A percentile compares a stretch with the other conserved stretches of the same genome.
Conservation (phyloP, 306 rosid genomes). For the Rosa persica region DNA sequence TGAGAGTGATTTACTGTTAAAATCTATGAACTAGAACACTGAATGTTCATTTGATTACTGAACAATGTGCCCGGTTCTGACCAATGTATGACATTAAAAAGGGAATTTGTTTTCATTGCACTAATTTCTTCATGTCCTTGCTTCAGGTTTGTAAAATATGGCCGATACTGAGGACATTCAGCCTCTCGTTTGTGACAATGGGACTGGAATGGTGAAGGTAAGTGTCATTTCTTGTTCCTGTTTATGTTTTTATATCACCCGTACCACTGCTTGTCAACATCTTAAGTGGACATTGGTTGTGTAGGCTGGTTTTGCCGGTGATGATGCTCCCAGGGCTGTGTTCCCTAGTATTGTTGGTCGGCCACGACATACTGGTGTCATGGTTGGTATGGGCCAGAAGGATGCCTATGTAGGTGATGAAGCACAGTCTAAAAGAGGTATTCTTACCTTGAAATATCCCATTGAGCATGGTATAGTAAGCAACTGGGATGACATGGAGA, state of each 20-base stretch:
- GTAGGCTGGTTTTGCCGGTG: conserved; percentile 97
- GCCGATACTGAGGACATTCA: conserved; percentile 95
- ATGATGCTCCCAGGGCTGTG: conserved; percentile 98
- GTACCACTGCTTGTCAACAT: not conserved
- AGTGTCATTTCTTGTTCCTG: not conserved
- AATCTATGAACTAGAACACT: not conserved
- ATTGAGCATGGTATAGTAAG: conserved; percentile 98
- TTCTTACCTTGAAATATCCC: conserved; percentile 90
- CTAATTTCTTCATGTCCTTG: not conserved
- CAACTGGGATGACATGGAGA: conserved; percentile 99
- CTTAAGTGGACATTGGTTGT: not conserved
- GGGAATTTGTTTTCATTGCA: not conserved
- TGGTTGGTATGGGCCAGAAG: conserved; percentile 99
- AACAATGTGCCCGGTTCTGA: not conserved
- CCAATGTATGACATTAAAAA: too few relatives aligned
- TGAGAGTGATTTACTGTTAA: too few relatives aligned
- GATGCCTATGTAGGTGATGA: conserved; percentile 99
- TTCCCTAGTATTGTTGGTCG: conserved; percentile 97
- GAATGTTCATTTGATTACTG: not conserved
- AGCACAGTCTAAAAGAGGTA: conserved; percentile 98
- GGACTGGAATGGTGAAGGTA: conserved; percentile 99
- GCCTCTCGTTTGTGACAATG: conserved; percentile 97
- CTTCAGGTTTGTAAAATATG: conserved; percentile 58
- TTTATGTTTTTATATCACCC: not conserved
- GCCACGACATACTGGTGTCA: conserved; percentile 95